A percentile compares a stretch with the other conserved stretches of the same genome.
Evolutionary conservation across 345 rosid species (phyloP).

Genomic region (Linum tenue): DNA sequence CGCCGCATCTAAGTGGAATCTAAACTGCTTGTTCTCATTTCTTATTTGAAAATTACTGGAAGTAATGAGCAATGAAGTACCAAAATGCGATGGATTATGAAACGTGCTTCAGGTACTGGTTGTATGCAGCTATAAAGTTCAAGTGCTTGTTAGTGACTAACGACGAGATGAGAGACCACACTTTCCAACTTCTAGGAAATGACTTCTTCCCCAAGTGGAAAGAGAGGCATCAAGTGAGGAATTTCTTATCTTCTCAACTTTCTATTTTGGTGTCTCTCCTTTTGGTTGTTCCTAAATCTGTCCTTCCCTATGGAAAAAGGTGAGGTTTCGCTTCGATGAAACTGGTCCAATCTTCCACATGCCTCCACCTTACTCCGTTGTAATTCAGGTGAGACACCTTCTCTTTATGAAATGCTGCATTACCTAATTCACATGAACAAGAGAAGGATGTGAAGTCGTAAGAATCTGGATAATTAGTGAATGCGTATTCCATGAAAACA

Average conservation of each 20-base stretch:
- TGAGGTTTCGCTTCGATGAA: slow-evolving; percentile 42
- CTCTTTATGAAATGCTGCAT: neutral
- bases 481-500: slow-evolving; percentile 16
- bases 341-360: slow-evolving; percentile 45
- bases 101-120: slow-evolving; percentile 61
- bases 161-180: slow-evolving; percentile 78
- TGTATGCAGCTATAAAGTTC: slow-evolving; percentile 68
- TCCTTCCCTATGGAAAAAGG: slow-evolving; percentile 26
- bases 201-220: slow-evolving; percentile 71
- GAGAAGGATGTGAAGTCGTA: neutral
- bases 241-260: slow-evolving; percentile 1
- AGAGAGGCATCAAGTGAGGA: slow-evolving; percentile 72
- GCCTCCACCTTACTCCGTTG: slow-evolving; percentile 55
- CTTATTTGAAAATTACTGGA: neutral
- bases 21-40: neutral
- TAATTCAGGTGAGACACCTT: slow-evolving; percentile 43
- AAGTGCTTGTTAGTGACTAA: slow-evolving; percentile 59
- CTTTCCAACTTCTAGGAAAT: slow-evolving; percentile 62
- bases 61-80: slow-evolving; percentile 10
- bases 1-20: neutral
- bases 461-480: neutral
- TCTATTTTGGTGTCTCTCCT: neutral
- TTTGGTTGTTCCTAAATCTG: neutral
- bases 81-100: slow-evolving; percentile 17
- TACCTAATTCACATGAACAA: neutral